Percentiles rank a stretch among this genome's conserved stretches.
These are phyloP conservation scores for Holtermanniella nyarrowii DNA, from an alignment of 768 basidiomycete genomes.

Conservation along the genomic window DNA sequence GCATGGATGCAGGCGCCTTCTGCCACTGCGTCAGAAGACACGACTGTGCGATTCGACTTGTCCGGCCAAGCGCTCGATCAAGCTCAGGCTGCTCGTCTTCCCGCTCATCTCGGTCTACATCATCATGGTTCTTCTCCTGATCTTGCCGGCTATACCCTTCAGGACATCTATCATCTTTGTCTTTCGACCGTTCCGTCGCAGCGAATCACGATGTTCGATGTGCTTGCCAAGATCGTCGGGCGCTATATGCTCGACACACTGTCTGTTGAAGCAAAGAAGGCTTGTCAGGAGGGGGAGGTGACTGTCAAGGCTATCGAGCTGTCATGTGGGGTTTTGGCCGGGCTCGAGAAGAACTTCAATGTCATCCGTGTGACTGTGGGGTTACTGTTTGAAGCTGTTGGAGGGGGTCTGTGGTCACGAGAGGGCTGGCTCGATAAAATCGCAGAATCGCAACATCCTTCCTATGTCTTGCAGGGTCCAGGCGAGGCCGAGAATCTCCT, in stretches of 20 bases:
- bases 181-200: constrained; percentile 76
- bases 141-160: constrained; percentile 77
- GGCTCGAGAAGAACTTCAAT: constrained; percentile 11
- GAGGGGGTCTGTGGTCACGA: not conserved
- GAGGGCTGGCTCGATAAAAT: not conserved
- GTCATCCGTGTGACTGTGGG: constrained; percentile 30
- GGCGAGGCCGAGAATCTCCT: constrained; percentile 5
- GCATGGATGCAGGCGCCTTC: constrained; percentile 59
- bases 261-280: not conserved
- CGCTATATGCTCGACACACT: not conserved
- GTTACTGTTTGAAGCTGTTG: constrained; percentile 23
- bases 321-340: constrained; percentile 15
- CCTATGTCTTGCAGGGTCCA: not conserved
- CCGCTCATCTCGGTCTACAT: constrained; percentile 77
- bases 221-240: constrained; percentile 54
- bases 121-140: constrained; percentile 69
- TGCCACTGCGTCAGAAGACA: constrained; percentile 13
- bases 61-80: constrained; percentile 58
- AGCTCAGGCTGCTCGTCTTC: constrained; percentile 51
- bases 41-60: constrained; percentile 55
- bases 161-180: constrained; percentile 69
- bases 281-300: constrained; percentile 4
- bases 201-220: constrained; percentile 65
- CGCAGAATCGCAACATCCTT: not conserved
- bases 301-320: constrained; percentile 16